Base-by-base conservation (phyloP, 805 yeast species). In the Candida palmyrensis region DNA sequence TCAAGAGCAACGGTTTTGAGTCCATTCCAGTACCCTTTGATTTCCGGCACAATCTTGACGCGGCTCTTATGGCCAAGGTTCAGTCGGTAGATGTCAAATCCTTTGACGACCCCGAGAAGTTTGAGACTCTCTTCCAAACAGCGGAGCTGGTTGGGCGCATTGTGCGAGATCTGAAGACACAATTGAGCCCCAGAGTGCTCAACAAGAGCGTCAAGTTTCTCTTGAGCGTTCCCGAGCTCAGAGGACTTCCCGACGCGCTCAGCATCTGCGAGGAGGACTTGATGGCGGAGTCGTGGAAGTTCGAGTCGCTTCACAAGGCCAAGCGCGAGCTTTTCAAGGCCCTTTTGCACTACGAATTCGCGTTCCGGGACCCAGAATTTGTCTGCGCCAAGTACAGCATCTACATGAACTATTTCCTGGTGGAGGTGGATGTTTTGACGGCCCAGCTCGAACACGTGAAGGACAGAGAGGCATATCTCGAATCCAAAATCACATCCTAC, bases 301-400 rank as follows among this genome's bases (percentile, higher is more conserved):
- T 28, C 9, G 18, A 18, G 8, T 12, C 30, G 11, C 18, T 16
- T 28, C 24, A 28, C 18, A 28, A 28, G 18, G 16, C 30, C 9
- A 28, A 28, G 22, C 30, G 20, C 24, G 18, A 28, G n/a, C 18
- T 28, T 5, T 16, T 28, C n/a, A 28, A 16, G 30, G n/a, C 23
- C 6, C 30, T 28, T 12, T 8, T 28, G 18, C 11, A 8, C 13
- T 17, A 12, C 12, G 8, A 18, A 17, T 18, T 13, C 12, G 6
- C 8, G 6, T 13, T 14, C 4, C 12, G 20, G 8, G 21, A 18
- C 6, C n/a, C 11, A 21, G 15, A 12, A 18, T 9, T 19, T 21
- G 11, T 29, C 18, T 7, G 22, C 13, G 25, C 20, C 12, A 29
- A 29, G 18, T 29, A 29, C 15, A 9, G 9, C 6, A 9, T 29